These are phyloP conservation scores for Zygotorulaspora danielsina DNA, from an alignment of 805 yeast genomes.

Conservation along the genomic window DNA sequence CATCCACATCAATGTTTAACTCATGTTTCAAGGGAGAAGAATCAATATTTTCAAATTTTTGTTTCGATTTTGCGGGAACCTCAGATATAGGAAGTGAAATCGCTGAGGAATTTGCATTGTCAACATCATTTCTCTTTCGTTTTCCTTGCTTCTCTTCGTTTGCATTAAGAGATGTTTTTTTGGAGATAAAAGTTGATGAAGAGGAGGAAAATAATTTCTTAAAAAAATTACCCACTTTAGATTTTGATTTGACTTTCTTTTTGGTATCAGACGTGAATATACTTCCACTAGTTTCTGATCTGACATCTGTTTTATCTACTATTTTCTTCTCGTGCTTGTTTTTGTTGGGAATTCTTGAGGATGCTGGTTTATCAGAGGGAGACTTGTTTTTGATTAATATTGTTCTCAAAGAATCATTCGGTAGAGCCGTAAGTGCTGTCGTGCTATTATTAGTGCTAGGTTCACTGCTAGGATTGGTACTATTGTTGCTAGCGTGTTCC, in stretches of 20 bases:
- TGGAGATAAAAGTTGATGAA: background rate
- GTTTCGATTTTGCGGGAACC: slow-evolving; percentile 3
- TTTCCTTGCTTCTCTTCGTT: slow-evolving; percentile 5
- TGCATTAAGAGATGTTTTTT: background rate
- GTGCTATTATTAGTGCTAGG: slow-evolving; percentile 11
- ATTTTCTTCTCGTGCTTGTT: background rate
- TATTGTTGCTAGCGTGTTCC: slow-evolving; percentile 8
- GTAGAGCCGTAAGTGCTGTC: slow-evolving; percentile 4
- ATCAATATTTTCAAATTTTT: background rate
- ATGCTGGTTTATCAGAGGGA: background rate
- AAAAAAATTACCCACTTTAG: slow-evolving; percentile 14
- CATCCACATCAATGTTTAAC: background rate
- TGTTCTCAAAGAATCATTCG: background rate
- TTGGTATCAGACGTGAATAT: background rate
- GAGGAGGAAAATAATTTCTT: slow-evolving; percentile 14
- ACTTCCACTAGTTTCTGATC: background rate
- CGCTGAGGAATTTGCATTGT: background rate
- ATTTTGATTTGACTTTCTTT: slow-evolving; percentile 6
- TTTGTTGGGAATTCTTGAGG: background rate
- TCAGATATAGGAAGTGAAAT: slow-evolving; percentile 4
- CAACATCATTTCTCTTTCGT: slow-evolving; percentile 9
- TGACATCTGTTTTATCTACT: background rate
- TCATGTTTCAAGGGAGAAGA: background rate
- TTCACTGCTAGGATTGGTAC: slow-evolving; percentile 10
- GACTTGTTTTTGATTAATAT: too few relatives aligned